Conservation (phyloP, 495 filamentous ascomycete genomes). For the Zalerion maritima region DNA sequence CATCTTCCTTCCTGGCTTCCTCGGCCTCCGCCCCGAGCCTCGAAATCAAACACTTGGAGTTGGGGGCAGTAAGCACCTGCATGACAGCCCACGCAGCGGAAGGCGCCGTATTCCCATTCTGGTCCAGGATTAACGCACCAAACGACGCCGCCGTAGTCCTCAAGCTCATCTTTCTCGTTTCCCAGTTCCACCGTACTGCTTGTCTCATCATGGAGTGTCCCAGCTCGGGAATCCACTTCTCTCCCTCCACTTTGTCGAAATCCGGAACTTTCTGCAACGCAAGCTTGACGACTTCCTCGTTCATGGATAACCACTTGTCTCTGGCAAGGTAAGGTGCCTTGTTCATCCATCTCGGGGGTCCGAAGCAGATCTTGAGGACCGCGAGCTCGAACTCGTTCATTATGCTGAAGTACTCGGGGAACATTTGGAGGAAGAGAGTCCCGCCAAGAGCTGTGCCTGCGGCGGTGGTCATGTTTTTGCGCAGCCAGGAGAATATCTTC, state of each 20-base stretch:
- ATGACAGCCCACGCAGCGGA: constrained; percentile 5
- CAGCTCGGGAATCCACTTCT: constrained; percentile 1
- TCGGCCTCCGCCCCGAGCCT: constrained; percentile 1
- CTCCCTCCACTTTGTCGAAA: constrained; percentile 4
- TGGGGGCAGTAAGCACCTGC: constrained; percentile 4
- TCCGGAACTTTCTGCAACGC: constrained; percentile 1
- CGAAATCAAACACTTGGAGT: background rate
- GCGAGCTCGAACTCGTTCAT: background rate
- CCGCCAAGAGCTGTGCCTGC: too few species aligned
- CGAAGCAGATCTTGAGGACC: background rate
- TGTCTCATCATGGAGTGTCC: too few species aligned
- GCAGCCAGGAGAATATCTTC: too few species aligned
- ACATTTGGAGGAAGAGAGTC: constrained; percentile 2
- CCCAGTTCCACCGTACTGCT: too few species aligned
- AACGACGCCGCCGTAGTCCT: too few species aligned
- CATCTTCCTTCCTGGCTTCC: background rate
- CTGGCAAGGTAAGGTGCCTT: too few species aligned
- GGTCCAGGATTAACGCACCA: too few species aligned
- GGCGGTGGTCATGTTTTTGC: too few species aligned
- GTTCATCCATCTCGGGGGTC: too few species aligned
- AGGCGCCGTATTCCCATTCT: constrained; percentile 9
- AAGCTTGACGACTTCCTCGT: too few species aligned
- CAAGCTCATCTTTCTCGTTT: too few species aligned
- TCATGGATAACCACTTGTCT: too few species aligned
- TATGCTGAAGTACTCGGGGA: constrained; percentile 1